Evolutionary conservation across 768 basidiomycete genomes (phyloP), one percentile per base, ranked within the genome.

Genomic region (Calocybe gangraenosa): DNA sequence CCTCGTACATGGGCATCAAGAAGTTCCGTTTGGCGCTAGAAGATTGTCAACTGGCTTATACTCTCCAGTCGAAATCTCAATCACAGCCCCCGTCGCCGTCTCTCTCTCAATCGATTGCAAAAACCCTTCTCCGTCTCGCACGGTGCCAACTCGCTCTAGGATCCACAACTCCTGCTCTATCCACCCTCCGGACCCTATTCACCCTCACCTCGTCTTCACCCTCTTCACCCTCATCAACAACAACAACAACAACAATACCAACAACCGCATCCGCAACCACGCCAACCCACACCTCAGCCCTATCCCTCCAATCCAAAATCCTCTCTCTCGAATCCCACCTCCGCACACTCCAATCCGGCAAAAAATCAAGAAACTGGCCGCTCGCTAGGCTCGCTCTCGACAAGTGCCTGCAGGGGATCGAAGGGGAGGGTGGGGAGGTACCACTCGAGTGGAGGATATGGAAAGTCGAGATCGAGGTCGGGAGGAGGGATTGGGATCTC

Each of bases 111-210:
- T 6, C 25, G 25, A 28, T 28, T 28, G 6, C 80, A 1, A 93
- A 93, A 61, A 92, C 90, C 8, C 76, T 93, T 38, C 69, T 90
- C 28, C 85, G 92, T 2, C 77, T 92, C 4, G 89, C 87, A 0
- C 78, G 85, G 40, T 93, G 91, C 63, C 91, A 94, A 50, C 71
- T 91, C 13, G 87, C 88, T 0, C 72, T 90, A 6, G 92, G 88
- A 2, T 75, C 78, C 1, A 71, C 84, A 0, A 74, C 75, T 1
- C 77, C 81, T 10, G 86, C 90, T 1, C 69, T 81, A 11, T 81
- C 82, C 7, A 79, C 83, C 0, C 68, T 91, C 37, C 75, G 82
- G n/a, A 61, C 70, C 8, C 76, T 80, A 14, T 67, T 88, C 25
- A 6, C 25, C 25, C 11, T 28, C 11, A 28, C 11, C 25, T 28